Base-by-base conservation (phyloP, 2,329 filamentous ascomycete species). In the Colletotrichum viniferum region DNA sequence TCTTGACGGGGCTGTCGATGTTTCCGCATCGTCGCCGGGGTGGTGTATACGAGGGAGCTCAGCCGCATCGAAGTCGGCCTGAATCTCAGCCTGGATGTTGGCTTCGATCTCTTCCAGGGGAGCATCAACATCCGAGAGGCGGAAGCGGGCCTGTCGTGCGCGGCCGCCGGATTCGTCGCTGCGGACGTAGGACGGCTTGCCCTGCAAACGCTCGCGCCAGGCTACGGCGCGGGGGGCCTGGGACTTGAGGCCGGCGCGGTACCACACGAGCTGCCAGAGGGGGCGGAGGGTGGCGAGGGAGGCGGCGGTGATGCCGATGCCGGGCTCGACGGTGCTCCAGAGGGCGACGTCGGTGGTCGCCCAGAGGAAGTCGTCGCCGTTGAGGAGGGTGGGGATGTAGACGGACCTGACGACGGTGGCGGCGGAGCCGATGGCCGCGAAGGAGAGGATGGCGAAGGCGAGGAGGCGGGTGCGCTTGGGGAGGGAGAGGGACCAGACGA, bases 251-350 rank as follows among this genome's bases (percentile, higher is more conserved):
- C 65, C 74, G n/a, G 65, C 43, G 16, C 71, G 74, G 30, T 74
- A 70, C 60, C 64, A 58, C 2, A 76, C n/a, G 8, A 76, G 69
- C 6, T 68, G 68, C 75, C 73, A 76, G 16, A 86, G 83, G 2
- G 85, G 85, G 14, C 81, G 80, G 2, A 87, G 83, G 2, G 86
- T 87, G 7, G 86, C 86, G 3, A 85, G 69, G 1, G 80, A 82
- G 7, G 84, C 82, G 9, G 86, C 84, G 1, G 82, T 83, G 55
- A 87, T 85, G 36, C 84, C 86, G 48, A 87, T 83, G 6, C 85
- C 85, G 6, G 84, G 84, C 77, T 88, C 86, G 48, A 87, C 82
- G 24, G 86, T 87, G 2, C 84, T 87, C 86, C 86, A 88, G 71
- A 88, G 85, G 21, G 85, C 85, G 7, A 87, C 80, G 63, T 86